phyloP scores from a whole-genome alignment of 345 rosid species.

The Populus nigra region DNA sequence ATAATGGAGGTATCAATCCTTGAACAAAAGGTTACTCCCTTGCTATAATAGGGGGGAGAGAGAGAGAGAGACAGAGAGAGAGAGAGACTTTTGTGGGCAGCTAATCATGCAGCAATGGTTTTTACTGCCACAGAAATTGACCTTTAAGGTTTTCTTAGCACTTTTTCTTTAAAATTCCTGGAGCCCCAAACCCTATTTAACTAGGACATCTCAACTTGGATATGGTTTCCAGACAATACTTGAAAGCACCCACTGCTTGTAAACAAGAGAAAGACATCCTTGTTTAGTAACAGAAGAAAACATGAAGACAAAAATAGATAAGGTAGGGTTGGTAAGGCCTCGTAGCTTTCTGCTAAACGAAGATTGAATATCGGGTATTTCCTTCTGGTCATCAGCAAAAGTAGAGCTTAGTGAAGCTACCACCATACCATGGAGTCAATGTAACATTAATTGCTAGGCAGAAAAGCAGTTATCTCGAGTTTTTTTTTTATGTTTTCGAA shows the following conservation, averaged over 20 bases:
- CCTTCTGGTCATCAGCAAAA: neutral
- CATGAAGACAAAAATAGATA: slow-evolving; percentile 10
- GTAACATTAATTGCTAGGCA: neutral
- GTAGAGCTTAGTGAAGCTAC: neutral
- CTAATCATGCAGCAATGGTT: neutral
- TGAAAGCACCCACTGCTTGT: neutral
- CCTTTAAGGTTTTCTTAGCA: too few species aligned
- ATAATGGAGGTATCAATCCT: neutral
- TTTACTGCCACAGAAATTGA: neutral
- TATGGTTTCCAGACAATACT: neutral
- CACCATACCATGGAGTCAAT: neutral
- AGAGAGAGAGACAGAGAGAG: neutral
- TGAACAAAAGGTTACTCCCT: neutral
- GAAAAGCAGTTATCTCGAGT: neutral
- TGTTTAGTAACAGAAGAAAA: neutral
- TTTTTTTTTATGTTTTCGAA: neutral
- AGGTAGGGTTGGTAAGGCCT: slow-evolving; percentile 5
- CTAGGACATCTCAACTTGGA: slow-evolving; percentile 15
- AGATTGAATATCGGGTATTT: neutral
- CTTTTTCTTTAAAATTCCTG: slow-evolving; percentile 11
- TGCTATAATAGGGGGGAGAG: neutral
- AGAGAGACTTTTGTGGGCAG: too few species aligned
- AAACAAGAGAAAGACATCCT: neutral
- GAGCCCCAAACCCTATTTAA: slow-evolving; percentile 49
- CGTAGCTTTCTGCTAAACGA: neutral